Evolutionary conservation across 2,329 filamentous ascomycete species (phyloP).

Genomic region (Fusarium papillatum): DNA sequence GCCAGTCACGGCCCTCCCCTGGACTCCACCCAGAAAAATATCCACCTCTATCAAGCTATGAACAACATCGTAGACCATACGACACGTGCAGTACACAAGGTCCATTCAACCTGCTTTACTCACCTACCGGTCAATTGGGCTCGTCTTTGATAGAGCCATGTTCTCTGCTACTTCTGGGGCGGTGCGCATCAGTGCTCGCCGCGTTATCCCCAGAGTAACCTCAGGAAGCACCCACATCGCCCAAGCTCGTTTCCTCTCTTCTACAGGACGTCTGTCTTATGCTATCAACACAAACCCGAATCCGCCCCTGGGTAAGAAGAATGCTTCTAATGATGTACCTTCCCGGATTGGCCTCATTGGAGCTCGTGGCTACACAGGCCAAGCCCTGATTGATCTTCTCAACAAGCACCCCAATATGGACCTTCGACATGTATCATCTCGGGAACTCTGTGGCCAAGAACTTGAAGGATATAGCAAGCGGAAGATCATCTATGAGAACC

Average conservation of each 20-base stretch:
- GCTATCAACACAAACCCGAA: slow-evolving; percentile 77
- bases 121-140: slow-evolving; percentile 24
- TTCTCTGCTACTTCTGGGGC: slow-evolving; percentile 28
- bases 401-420: slow-evolving; percentile 93
- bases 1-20: not conserved
- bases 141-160: slow-evolving; percentile 17
- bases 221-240: slow-evolving; percentile 4
- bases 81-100: not conserved
- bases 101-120: not conserved
- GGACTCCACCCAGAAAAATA: not conserved
- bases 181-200: slow-evolving; percentile 27
- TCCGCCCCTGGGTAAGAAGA: slow-evolving; percentile 90
- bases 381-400: slow-evolving; percentile 88
- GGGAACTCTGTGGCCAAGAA: slow-evolving; percentile 89
- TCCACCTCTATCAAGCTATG: not conserved
- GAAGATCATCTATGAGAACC: slow-evolving; percentile 92
- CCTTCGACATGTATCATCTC: slow-evolving; percentile 91
- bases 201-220: slow-evolving; percentile 2
- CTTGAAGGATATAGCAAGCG: slow-evolving; percentile 93
- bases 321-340: slow-evolving; percentile 84
- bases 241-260: slow-evolving; percentile 12
- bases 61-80: not conserved
- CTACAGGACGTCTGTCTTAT: slow-evolving; percentile 2
- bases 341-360: slow-evolving; percentile 90
- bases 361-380: slow-evolving; percentile 93